Evolutionary conservation across 2,329 filamentous ascomycete genomes (phyloP).

Genomic region (Tolypocladium guangdongense): DNA sequence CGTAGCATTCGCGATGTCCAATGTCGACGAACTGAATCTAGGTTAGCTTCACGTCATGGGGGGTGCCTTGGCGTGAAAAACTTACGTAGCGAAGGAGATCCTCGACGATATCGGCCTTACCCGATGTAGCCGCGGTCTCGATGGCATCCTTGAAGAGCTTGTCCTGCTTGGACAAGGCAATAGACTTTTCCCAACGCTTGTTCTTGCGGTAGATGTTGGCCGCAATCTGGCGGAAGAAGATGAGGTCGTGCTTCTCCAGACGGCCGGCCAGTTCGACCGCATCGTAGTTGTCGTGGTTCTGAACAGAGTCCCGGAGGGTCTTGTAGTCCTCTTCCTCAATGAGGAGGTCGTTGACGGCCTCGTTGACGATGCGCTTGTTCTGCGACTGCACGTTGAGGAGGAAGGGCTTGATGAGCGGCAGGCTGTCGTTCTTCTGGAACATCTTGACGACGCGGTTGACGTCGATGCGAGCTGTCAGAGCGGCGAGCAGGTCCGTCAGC

Average conservation of each 20-base stretch:
- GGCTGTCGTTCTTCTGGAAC: conserved; percentile 97
- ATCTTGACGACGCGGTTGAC: conserved; percentile 99
- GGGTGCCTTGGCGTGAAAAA: conserved; percentile 17
- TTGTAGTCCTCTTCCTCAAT: conserved; percentile 99
- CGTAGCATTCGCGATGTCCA: conserved; percentile 96
- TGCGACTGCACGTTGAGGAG: conserved; percentile 89
- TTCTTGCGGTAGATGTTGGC: conserved; percentile 99
- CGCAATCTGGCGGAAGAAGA: conserved; percentile 98
- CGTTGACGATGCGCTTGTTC: conserved; percentile 97
- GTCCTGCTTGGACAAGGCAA: conserved; percentile 94
- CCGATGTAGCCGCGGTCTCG: conserved; percentile 87
- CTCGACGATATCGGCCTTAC: conserved; percentile 86
- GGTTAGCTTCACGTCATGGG: neutral
- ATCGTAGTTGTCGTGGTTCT: conserved; percentile 99
- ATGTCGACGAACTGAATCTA: conserved; percentile 83
- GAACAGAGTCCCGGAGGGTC: conserved; percentile 91
- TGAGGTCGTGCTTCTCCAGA: conserved; percentile 92
- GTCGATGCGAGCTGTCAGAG: conserved; percentile 84
- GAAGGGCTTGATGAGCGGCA: conserved; percentile 98
- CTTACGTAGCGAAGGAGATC: conserved; percentile 94
- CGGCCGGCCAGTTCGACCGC: conserved; percentile 83
- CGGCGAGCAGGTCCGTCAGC: conserved; percentile 89
- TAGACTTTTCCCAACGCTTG: conserved; percentile 99
- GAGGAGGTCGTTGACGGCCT: conserved; percentile 92
- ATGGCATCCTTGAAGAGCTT: conserved; percentile 99